Base-by-base conservation (phyloP, 805 yeast genomes). In the Candida methanosorbosa region DNA sequence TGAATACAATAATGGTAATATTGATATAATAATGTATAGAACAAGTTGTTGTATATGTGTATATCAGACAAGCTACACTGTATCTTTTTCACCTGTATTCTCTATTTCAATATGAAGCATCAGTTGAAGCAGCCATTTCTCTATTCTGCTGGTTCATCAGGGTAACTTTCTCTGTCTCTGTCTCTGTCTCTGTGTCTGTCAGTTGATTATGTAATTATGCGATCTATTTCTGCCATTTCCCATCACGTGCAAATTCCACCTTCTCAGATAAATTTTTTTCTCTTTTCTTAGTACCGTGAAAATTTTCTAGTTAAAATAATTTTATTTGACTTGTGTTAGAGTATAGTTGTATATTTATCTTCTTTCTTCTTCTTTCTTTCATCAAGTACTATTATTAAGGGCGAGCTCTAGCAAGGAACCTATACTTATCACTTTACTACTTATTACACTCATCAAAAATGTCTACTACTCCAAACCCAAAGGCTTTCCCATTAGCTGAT, bases 401-500 rank as follows among this genome's bases (percentile, higher is more conserved):
- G 68, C 65, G 68, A 61, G 66, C 66, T 48, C 39, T 36, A 35
- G 77, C 77, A 70, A 70, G 77, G 77, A 70, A 63, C 75, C 75
- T 58, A 44, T 44, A 33, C 29, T 18, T 17, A 8, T 23, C 12
- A 35, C 25, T 27, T 24, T 18, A 20, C 17, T 9, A 33, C 12
- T 15, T 23, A 21, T 27, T 17, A 18, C 23, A 19, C 22, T 3
- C 33, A 30, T 20, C 11, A 28, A 56, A 29, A 38, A 84, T 81
- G 90, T 81, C 90, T 62, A 74, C 86, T 46, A 74, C 88, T 45
- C 86, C 94, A 68, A 90, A 90, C 78, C 94, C 96, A 65, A 84
- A 88, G 65, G 99, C 99, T 47, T 92, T 92, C 72, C 99, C 99
- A 62, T 77, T 92, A 59, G 97, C 99, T 56, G 97, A 92, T 63